Percentiles rank a stretch among this genome's conserved stretches.
Evolutionary conservation across 2,329 filamentous ascomycete genomes (phyloP).

Genomic region (Claviceps sp.): DNA sequence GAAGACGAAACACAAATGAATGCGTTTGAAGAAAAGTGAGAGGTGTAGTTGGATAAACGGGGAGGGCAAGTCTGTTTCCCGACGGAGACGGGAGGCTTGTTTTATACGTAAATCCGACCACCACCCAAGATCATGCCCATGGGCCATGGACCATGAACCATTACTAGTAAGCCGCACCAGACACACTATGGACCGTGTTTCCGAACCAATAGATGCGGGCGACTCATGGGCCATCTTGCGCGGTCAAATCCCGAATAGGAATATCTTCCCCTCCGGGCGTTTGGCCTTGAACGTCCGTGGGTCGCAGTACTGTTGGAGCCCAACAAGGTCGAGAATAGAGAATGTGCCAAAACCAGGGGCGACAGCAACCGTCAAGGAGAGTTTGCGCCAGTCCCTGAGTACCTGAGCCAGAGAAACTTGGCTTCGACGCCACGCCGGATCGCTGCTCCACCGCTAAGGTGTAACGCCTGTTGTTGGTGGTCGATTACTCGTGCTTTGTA

Average conservation of each 20-base stretch:
- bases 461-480: not conserved
- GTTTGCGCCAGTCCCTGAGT: not conserved
- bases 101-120: slow-evolving; percentile 2
- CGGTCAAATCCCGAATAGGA: not conserved
- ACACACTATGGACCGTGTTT: too few species aligned
- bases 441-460: not conserved
- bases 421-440: not conserved
- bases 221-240: not conserved
- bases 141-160: too few species aligned
- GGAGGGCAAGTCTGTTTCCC: not conserved
- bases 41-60: not conserved
- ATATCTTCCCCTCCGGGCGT: not conserved
- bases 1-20: slow-evolving; percentile 3
- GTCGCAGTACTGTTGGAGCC: not conserved
- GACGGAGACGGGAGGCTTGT: not conserved
- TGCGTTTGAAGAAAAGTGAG: not conserved
- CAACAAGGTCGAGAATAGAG: not conserved
- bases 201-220: too few species aligned
- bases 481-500: not conserved
- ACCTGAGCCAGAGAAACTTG: not conserved
- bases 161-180: too few species aligned
- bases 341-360: not conserved
- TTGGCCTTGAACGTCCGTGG: not conserved
- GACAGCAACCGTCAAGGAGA: not conserved
- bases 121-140: too few species aligned